Percentiles rank a stretch among this genome's conserved stretches.
These are phyloP conservation scores for Endogone sp. DNA, from an alignment of 192 early-diverging fungal species.

Conservation along the genomic window DNA sequence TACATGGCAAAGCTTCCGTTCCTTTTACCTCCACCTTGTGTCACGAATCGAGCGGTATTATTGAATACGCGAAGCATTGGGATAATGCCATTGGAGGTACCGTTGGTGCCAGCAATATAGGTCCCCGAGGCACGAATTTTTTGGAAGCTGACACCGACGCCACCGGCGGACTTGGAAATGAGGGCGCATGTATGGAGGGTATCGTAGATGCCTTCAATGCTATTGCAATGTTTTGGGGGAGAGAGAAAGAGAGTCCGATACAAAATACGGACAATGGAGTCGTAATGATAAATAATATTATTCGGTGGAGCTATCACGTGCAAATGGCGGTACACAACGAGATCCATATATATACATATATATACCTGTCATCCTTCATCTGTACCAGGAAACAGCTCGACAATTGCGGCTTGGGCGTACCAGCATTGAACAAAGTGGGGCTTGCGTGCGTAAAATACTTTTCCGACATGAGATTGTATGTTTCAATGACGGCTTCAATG, in stretches of 20 bases:
- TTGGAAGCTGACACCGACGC: constrained; percentile 93
- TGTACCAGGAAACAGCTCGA: constrained; percentile 92
- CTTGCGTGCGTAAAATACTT: constrained; percentile 96
- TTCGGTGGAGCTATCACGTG: too few relatives aligned
- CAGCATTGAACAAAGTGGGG: constrained; percentile 96
- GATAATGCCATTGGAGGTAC: constrained; percentile 92
- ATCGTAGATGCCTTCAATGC: constrained; percentile 97
- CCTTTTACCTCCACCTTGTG: constrained; percentile 96
- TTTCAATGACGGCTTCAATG: constrained; percentile 83
- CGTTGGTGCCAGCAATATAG: constrained; percentile 97
- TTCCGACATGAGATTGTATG: constrained; percentile 88
- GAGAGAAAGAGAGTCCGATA: constrained; percentile 4
- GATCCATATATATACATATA: too few relatives aligned
- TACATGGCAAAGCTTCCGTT: constrained; percentile 95
- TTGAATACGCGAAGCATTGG: constrained; percentile 98
- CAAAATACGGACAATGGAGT: too few relatives aligned
- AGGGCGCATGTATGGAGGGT: constrained; percentile 92
- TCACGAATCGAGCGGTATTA: constrained; percentile 96
- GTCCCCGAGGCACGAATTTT: constrained; percentile 91
- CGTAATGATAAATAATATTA: too few relatives aligned
- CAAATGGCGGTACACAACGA: too few relatives aligned
- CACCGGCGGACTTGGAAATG: constrained; percentile 96
- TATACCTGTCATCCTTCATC: constrained; percentile 81
- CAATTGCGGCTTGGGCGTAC: constrained; percentile 93
- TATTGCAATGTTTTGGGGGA: constrained; percentile 7